A percentile compares a stretch with the other conserved stretches of the same genome.
phyloP scores from a whole-genome alignment of 148 eudicot species.

The Talinum fruticosum region DNA sequence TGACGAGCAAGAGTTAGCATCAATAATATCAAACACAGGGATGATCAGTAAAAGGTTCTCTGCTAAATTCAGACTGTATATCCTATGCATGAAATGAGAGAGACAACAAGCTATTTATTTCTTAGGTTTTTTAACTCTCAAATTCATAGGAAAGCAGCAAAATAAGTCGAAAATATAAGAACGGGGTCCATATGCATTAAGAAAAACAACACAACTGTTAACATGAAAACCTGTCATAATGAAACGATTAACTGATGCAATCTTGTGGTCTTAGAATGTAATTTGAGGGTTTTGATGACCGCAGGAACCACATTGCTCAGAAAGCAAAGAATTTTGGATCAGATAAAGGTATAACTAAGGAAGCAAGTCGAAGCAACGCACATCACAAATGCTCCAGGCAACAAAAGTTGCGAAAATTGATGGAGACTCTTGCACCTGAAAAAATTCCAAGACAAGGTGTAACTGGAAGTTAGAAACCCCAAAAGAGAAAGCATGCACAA shows the following conservation, averaged over 20 bases:
- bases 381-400: conserved; percentile 79
- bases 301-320: not conserved
- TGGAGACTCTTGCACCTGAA: conserved; percentile 70
- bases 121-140: not conserved
- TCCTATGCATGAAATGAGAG: not conserved
- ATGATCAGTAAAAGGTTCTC: not conserved
- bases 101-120: not conserved
- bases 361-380: conserved; percentile 29
- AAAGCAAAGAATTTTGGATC: not conserved
- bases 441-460: not conserved
- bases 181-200: not conserved
- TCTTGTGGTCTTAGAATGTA: not conserved
- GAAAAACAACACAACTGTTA: not conserved
- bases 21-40: not conserved
- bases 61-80: not conserved
- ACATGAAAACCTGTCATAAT: too few relatives aligned
- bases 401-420: conserved; percentile 66
- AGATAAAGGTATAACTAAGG: not conserved
- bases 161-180: not conserved
- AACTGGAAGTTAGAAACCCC: not conserved
- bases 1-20: not conserved
- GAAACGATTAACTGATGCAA: too few relatives aligned
- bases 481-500: not conserved
- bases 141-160: not conserved
- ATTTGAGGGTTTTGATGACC: not conserved